Percentiles rank a stretch among this genome's conserved stretches.
These are phyloP conservation scores for Phycomyces nitens DNA, from an alignment of 192 early-diverging fungal species.

Conservation along the genomic window DNA sequence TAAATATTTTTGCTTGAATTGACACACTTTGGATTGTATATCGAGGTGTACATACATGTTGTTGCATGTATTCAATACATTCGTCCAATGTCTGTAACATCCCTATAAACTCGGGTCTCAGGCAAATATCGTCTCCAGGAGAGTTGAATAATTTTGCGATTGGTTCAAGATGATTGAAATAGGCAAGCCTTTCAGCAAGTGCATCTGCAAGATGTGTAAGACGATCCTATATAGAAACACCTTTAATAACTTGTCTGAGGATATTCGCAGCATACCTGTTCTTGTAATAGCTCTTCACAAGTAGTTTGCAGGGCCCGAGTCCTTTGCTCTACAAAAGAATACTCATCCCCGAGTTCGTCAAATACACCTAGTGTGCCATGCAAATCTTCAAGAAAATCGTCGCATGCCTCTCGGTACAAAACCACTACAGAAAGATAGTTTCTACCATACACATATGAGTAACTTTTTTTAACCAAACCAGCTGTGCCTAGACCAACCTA, in stretches of 20 bases:
- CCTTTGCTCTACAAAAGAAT: constrained; percentile 74
- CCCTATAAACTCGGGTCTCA: constrained; percentile 74
- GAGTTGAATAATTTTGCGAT: constrained; percentile 74
- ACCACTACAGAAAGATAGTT: constrained; percentile 57
- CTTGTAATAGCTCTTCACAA: constrained; percentile 73
- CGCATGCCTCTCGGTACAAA: constrained; percentile 59
- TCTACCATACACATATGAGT: constrained; percentile 34
- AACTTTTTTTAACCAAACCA: no score
- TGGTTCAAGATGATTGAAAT: constrained; percentile 84
- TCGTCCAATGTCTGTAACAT: constrained; percentile 76
- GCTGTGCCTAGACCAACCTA: constrained; percentile 30
- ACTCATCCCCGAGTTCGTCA: constrained; percentile 60
- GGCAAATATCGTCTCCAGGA: constrained; percentile 82
- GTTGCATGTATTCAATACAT: constrained; percentile 71
- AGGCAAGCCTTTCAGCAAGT: constrained; percentile 60
- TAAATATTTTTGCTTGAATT: background rate
- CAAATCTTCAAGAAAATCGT: constrained; percentile 61
- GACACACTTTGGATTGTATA: background rate
- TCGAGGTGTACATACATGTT: constrained; percentile 54
- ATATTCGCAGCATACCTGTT: constrained; percentile 47
- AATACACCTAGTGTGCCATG: constrained; percentile 56
- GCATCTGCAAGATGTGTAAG: constrained; percentile 55
- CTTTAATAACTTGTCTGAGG: no score
- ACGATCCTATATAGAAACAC: constrained; percentile 36
- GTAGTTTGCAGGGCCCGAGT: constrained; percentile 75